phyloP scores from a whole-genome alignment of 202 grass and related monocot species.

The Saccharum hybrid region DNA sequence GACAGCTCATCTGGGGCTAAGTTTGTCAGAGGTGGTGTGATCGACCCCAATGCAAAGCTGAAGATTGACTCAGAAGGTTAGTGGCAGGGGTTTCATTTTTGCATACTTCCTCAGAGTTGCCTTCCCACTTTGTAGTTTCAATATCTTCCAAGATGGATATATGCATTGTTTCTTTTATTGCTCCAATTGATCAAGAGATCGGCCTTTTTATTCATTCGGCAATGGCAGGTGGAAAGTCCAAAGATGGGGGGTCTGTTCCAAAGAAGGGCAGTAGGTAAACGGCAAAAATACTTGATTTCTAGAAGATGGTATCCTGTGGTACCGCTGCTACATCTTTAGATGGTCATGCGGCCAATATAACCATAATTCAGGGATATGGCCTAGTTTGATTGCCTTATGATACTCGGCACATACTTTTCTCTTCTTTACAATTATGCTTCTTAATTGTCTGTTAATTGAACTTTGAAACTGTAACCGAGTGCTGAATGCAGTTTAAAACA shows the following conservation, averaged over 20 bases:
- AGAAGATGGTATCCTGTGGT: constrained; percentile 66
- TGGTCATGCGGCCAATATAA: constrained; percentile 42
- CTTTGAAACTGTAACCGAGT: constrained; percentile 21
- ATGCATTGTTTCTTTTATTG: constrained; percentile 79
- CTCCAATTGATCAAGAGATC: constrained; percentile 85
- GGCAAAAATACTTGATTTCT: constrained; percentile 77
- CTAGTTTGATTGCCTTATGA: constrained; percentile 32
- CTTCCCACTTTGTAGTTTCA: constrained; percentile 43
- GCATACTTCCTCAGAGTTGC: constrained; percentile 21
- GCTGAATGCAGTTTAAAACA: constrained; percentile 31
- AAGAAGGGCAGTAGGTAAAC: constrained; percentile 99
- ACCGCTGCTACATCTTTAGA: constrained; percentile 53
- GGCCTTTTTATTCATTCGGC: constrained; percentile 82
- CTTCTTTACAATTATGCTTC: background rate
- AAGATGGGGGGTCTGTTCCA: constrained; percentile 99
- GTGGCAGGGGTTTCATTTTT: constrained; percentile 37
- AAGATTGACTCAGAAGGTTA: constrained; percentile 78
- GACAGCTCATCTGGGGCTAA: constrained; percentile 71
- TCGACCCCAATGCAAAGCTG: constrained; percentile 92
- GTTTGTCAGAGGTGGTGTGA: constrained; percentile 93
- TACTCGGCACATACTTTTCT: constrained; percentile 32
- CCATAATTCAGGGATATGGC: constrained; percentile 33
- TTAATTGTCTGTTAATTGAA: constrained; percentile 28
- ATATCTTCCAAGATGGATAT: constrained; percentile 63
- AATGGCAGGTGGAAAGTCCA: constrained; percentile 99